Conservation (phyloP, 371 early-diverging fungal species). For the Mortierella sp. region DNA sequence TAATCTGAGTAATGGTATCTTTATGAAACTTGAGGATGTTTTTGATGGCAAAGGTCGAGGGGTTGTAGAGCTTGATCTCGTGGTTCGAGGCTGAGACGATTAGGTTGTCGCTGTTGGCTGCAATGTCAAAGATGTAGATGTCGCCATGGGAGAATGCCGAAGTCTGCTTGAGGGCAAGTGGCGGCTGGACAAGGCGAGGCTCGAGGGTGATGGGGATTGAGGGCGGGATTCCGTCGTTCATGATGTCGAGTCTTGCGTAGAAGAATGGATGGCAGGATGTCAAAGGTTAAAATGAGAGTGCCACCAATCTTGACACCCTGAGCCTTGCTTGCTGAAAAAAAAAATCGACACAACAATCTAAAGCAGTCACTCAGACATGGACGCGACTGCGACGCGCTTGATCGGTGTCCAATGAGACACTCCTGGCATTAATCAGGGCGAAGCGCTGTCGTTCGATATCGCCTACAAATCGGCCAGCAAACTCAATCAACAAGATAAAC, state of each 20-base stretch:
- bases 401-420: not conserved
- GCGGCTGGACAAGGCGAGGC: conserved; percentile 59
- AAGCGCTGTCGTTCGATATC: no score
- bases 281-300: conserved; percentile 7
- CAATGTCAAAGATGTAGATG: conserved; percentile 77
- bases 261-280: not conserved
- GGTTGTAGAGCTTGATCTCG: conserved; percentile 77
- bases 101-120: conserved; percentile 66
- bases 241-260: not conserved
- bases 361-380: not conserved
- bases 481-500: not conserved
- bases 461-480: no score
- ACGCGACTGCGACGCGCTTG: not conserved
- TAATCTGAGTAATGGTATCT: conserved; percentile 72
- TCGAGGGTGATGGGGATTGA: conserved; percentile 60
- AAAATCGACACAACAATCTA: conserved; percentile 8
- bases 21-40: conserved; percentile 64
- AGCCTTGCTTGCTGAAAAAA: not conserved
- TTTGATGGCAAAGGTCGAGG: conserved; percentile 62
- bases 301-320: conserved; percentile 14
- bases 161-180: conserved; percentile 48
- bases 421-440: no score
- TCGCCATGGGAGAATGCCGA: conserved; percentile 65
- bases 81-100: conserved; percentile 79
- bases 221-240: conserved; percentile 54